phyloP scores from a whole-genome alignment of 2,329 filamentous ascomycete species.

The Bretziella fagacearum region DNA sequence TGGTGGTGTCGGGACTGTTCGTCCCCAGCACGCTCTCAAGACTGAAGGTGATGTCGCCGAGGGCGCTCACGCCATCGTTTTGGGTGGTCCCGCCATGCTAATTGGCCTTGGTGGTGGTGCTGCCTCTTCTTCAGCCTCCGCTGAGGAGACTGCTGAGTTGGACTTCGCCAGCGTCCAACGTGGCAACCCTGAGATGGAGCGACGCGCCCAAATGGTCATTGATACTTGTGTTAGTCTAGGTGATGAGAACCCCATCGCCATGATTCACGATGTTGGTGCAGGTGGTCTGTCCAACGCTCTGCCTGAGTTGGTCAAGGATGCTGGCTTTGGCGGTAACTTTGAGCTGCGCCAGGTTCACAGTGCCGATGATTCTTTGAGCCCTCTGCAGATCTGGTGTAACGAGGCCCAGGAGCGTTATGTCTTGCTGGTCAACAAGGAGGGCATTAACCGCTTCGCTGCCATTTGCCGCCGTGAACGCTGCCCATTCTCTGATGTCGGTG shows the following conservation, averaged over 20 bases:
- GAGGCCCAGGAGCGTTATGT: slow-evolving; percentile 96
- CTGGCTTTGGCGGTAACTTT: slow-evolving; percentile 76
- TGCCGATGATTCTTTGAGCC: slow-evolving; percentile 81
- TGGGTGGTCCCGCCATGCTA: slow-evolving; percentile 92
- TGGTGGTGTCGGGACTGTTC: slow-evolving; percentile 80
- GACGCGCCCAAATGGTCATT: slow-evolving; percentile 94
- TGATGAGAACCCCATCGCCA: slow-evolving; percentile 71
- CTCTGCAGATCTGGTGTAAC: slow-evolving; percentile 94
- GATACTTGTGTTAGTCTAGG: slow-evolving; percentile 81
- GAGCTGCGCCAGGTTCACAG: slow-evolving; percentile 90
- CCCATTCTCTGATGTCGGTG: slow-evolving; percentile 80
- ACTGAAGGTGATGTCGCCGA: slow-evolving; percentile 59
- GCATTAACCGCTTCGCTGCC: slow-evolving; percentile 57
- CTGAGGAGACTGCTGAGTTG: slow-evolving; percentile 75
- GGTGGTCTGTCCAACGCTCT: slow-evolving; percentile 63
- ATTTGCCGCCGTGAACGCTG: slow-evolving; percentile 68
- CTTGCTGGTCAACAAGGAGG: slow-evolving; percentile 64
- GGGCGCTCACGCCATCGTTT: slow-evolving; percentile 80
- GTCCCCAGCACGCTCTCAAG: slow-evolving; percentile 83
- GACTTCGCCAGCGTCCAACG: slow-evolving; percentile 96
- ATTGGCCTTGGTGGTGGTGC: slow-evolving; percentile 82
- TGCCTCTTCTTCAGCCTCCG: slow-evolving; percentile 77
- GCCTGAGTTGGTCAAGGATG: slow-evolving; percentile 74
- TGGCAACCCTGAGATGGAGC: slow-evolving; percentile 91
- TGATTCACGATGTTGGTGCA: slow-evolving; percentile 95